These are phyloP conservation scores for Botrytis paeoniae DNA, from an alignment of 2,329 filamentous ascomycete genomes.

Conservation along the genomic window DNA sequence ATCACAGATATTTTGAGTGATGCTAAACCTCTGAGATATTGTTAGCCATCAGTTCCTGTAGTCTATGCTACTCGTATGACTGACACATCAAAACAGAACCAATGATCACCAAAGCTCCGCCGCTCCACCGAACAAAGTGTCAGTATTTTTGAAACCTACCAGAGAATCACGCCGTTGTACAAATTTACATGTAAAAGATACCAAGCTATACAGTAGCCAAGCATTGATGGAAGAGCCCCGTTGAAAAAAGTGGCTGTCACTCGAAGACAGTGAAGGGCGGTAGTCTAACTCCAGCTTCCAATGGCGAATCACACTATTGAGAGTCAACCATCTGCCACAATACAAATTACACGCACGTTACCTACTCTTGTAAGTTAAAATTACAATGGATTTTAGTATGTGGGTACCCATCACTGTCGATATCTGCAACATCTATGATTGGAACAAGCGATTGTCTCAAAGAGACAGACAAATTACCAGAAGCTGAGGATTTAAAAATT, in stretches of 20 bases:
- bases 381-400: background rate
- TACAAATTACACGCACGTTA: background rate
- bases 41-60: background rate
- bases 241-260: background rate
- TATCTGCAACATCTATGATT: background rate
- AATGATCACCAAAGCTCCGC: background rate
- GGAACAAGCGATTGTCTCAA: background rate
- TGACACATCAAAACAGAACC: background rate
- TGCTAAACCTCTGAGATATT: background rate
- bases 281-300: background rate
- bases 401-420: background rate
- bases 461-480: background rate
- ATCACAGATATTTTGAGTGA: background rate
- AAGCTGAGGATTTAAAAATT: background rate
- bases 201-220: background rate
- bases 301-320: background rate
- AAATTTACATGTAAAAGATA: background rate
- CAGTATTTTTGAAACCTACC: background rate
- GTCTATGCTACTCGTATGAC: background rate
- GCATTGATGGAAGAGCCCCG: background rate
- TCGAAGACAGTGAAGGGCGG: background rate
- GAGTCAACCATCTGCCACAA: background rate
- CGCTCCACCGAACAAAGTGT: background rate
- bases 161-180: background rate
- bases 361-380: background rate